Percentiles rank a stretch among this genome's conserved stretches.
These are phyloP conservation scores for Globisporangium acanthophoron DNA, from an alignment of 352 stramenopile genomes.

Conservation along the genomic window DNA sequence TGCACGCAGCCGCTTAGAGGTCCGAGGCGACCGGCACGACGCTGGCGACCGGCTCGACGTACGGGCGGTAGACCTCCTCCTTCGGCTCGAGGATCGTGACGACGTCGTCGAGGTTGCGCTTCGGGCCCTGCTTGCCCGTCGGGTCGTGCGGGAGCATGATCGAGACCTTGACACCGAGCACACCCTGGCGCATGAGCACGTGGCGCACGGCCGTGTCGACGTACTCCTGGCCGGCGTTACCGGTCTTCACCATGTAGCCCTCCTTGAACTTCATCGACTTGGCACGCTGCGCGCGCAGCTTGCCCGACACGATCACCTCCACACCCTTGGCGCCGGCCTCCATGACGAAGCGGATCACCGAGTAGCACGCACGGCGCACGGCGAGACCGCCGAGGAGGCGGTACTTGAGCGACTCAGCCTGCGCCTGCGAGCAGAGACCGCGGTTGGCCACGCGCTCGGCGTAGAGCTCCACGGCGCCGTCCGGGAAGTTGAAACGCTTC, in stretches of 20 bases:
- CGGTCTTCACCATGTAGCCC: conserved; percentile 99
- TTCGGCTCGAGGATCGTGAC: conserved; percentile 99
- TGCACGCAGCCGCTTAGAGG: conserved; percentile 9
- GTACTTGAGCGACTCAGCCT: conserved; percentile 99
- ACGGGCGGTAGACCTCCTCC: conserved; percentile 89
- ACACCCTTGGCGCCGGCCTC: conserved; percentile 98
- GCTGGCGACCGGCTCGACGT: conserved; percentile 65
- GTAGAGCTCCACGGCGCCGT: conserved; percentile 97
- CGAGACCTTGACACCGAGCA: conserved; percentile 98
- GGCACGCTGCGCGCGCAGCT: conserved; percentile 98
- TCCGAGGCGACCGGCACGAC: conserved; percentile 34
- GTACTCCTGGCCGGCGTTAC: conserved; percentile 97
- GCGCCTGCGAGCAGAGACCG: conserved; percentile 97
- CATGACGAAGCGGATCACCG: conserved; percentile 99
- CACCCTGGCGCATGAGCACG: conserved; percentile 99
- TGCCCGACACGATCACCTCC: conserved; percentile 99
- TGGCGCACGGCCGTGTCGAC: conserved; percentile 98
- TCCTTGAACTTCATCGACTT: conserved; percentile 99
- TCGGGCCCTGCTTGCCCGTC: conserved; percentile 95
- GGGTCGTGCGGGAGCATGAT: conserved; percentile 99
- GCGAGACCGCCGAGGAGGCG: conserved; percentile 97
- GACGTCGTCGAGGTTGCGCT: conserved; percentile 97
- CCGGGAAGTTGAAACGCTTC: conserved; percentile 97
- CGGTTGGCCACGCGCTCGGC: conserved; percentile 98
- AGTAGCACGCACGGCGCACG: conserved; percentile 98